phyloP scores from a whole-genome alignment of 345 rosid genomes.

The Dovyalis caffra region DNA sequence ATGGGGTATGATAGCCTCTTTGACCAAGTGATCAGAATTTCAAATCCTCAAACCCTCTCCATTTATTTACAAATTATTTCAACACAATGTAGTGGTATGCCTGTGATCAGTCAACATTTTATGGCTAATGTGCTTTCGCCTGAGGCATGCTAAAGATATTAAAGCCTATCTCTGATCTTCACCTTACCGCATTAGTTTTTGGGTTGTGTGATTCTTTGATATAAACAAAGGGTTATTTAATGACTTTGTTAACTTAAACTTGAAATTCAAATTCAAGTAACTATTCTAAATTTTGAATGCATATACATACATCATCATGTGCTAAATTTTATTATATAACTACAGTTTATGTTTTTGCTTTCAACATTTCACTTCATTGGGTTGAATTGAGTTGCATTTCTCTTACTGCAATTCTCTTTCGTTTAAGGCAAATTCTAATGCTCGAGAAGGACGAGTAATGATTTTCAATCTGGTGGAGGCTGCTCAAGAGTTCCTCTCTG shows the following conservation, averaged over 20 bases:
- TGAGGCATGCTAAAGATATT: background rate
- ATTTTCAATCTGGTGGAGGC: slow-evolving; percentile 94
- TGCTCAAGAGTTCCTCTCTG: slow-evolving; percentile 95
- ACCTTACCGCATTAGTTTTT: background rate
- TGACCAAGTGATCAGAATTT: background rate
- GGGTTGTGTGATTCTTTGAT: background rate
- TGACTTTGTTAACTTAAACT: background rate
- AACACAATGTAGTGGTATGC: background rate
- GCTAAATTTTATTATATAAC: background rate
- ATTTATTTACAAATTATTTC: background rate
- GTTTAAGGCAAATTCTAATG: slow-evolving; percentile 72
- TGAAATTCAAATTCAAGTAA: slow-evolving; percentile 1
- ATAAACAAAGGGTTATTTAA: background rate
- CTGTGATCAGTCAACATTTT: background rate
- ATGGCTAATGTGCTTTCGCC: background rate
- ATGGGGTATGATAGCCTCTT: background rate
- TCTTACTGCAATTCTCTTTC: background rate
- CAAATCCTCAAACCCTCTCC: background rate
- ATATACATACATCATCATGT: background rate
- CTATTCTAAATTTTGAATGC: background rate
- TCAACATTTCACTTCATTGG: background rate
- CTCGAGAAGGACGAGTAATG: slow-evolving; percentile 96
- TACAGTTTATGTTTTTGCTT: slow-evolving; percentile 6
- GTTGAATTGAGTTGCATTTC: background rate
- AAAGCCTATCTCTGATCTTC: background rate